Evolutionary conservation across 163 green algal genomes (phyloP), one percentile per base, ranked within the genome.

Genomic region (Scenedesmus sp.): DNA sequence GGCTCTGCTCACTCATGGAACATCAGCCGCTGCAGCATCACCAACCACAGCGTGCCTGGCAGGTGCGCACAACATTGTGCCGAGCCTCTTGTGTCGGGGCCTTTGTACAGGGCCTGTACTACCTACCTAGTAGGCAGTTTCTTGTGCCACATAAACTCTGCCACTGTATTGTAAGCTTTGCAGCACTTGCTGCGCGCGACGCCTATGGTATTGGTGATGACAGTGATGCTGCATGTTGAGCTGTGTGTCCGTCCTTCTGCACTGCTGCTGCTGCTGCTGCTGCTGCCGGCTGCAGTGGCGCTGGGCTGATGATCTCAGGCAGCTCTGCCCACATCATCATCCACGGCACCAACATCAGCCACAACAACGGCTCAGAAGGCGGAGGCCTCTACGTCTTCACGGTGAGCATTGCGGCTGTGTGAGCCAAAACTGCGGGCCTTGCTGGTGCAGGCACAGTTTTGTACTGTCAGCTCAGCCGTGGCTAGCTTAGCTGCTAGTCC

Each of bases 1-100:
- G 70, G 70, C 23, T 79, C 70, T 1, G 70, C 70, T 5, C 70
- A 79, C 70, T 46, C 70, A 10, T 79, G 70, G 70, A 79, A 79
- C 70, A 79, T 79, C 70, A 79, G 70, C 70, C 70, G 52, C 70
- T 79, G 70, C 70, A 79, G 70, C 70, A 79, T 79, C 70, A 79
- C 70, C 23, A 46, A 52, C 23, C 70, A 79, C 70, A 79, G 70
- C 70, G 70, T 79, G 70, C 70, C 70, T 15, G 70, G 70, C 23
- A 79, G 70, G 70, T 79, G 64, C 18, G 2, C 10, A 12, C 10
- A 5, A 20, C 64, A 73, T 20, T 12, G 59, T 64, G 59, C 9
- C 9, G 59, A 15, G 59, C 59, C 1, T 15, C 59, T 10, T 15
- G 59, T 12, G 18, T 23, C 64, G 18, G 64, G 34, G 34, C 34